A percentile compares a stretch with the other conserved stretches of the same genome.
These are phyloP conservation scores for Rosellinia necatrix DNA, from an alignment of 2,329 filamentous ascomycete species.

Conservation along the genomic window DNA sequence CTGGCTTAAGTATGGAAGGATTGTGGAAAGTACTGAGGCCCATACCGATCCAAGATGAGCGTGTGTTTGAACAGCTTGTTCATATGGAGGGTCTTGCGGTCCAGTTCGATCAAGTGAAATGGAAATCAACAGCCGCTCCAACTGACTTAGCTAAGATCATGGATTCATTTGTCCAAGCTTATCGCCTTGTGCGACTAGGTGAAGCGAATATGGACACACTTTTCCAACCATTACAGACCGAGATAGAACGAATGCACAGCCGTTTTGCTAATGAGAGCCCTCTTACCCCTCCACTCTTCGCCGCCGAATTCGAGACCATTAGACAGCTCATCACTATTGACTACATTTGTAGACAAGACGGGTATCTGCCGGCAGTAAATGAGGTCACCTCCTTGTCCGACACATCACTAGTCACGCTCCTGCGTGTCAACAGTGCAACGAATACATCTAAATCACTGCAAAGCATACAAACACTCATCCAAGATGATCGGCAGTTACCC, in stretches of 20 bases:
- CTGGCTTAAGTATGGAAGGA: constrained; percentile 78
- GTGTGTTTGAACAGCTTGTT: constrained; percentile 51
- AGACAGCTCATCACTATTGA: constrained; percentile 57
- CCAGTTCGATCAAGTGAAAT: constrained; percentile 65
- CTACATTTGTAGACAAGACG: constrained; percentile 30
- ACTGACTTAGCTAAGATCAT: constrained; percentile 58
- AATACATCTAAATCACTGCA: constrained; percentile 50
- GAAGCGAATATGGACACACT: constrained; percentile 51
- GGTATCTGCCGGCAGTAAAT: constrained; percentile 33
- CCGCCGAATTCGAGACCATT: constrained; percentile 60
- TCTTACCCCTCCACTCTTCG: constrained; percentile 54
- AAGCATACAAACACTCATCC: constrained; percentile 53
- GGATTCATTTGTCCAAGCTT: constrained; percentile 59
- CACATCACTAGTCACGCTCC: constrained; percentile 48
- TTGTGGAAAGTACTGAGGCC: constrained; percentile 79
- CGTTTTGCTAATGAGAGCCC: constrained; percentile 44
- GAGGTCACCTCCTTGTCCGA: constrained; percentile 56
- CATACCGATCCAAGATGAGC: constrained; percentile 53
- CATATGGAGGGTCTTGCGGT: constrained; percentile 60
- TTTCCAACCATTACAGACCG: constrained; percentile 53
- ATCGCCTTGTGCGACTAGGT: constrained; percentile 57
- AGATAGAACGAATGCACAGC: constrained; percentile 59
- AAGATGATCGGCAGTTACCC: constrained; percentile 26
- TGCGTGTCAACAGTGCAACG: constrained; percentile 47
- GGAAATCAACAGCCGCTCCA: constrained; percentile 59